A percentile compares a stretch with the other conserved stretches of the same genome.
Evolutionary conservation across 2,329 filamentous ascomycete genomes (phyloP).

Genomic region (Stromatinia cepivora): DNA sequence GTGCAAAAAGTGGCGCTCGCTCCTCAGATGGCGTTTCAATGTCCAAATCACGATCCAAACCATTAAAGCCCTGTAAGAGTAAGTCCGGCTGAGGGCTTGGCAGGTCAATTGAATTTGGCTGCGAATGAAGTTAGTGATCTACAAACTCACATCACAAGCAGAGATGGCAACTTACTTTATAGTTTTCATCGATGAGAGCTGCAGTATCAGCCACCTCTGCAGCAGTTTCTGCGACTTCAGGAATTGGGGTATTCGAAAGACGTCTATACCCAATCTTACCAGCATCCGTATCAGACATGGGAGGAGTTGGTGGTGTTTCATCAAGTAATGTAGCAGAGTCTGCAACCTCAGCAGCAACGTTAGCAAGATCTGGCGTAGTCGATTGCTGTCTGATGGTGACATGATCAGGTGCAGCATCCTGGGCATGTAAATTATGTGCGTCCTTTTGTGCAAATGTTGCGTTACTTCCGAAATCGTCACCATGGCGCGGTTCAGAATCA

Average conservation of each 20-base stretch:
- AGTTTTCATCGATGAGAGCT: slow-evolving; percentile 42
- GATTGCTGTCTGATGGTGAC: slow-evolving; percentile 36
- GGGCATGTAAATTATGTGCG: slow-evolving; percentile 39
- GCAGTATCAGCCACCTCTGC: slow-evolving; percentile 49
- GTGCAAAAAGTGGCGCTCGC: slow-evolving; percentile 37
- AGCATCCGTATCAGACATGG: slow-evolving; percentile 40
- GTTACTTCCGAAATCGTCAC: slow-evolving; percentile 42
- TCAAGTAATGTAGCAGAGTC: slow-evolving; percentile 34
- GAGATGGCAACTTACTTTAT: slow-evolving; percentile 22
- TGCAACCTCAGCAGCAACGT: slow-evolving; percentile 37
- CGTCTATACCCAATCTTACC: slow-evolving; percentile 40
- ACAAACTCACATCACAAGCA: neutral
- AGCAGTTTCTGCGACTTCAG: slow-evolving; percentile 46
- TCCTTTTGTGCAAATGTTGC: slow-evolving; percentile 42
- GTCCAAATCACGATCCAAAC: slow-evolving; percentile 5
- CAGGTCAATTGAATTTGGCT: slow-evolving; percentile 11
- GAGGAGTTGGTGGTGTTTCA: slow-evolving; percentile 35
- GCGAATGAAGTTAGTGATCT: neutral
- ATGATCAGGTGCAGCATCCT: slow-evolving; percentile 42
- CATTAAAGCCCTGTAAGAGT: neutral
- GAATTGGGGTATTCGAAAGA: slow-evolving; percentile 44
- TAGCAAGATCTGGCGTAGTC: slow-evolving; percentile 32
- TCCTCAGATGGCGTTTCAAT: slow-evolving; percentile 33
- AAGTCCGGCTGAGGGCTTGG: neutral
- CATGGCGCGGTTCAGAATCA: slow-evolving; percentile 40